Evolutionary conservation across 805 yeast species (phyloP).

Genomic region (Suhomyces pyralidae): DNA sequence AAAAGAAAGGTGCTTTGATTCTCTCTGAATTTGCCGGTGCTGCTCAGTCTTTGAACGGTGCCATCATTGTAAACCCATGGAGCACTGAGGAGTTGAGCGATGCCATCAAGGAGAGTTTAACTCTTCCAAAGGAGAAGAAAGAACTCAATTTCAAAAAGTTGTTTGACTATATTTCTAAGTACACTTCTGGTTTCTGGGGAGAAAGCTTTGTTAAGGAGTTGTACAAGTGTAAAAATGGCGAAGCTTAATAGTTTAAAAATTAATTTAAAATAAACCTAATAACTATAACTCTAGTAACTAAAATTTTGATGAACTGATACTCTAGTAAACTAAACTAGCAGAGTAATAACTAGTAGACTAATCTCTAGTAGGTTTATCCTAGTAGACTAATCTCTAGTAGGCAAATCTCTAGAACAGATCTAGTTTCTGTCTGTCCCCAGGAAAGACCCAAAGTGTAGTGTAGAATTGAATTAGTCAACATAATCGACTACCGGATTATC

Average conservation of each 20-base stretch:
- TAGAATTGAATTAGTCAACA: constrained; percentile 7
- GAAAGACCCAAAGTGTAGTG: neutral
- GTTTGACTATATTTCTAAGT: constrained; percentile 84
- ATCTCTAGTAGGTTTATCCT: neutral
- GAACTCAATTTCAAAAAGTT: constrained; percentile 75
- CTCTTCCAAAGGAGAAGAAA: constrained; percentile 79
- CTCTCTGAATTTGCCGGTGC: constrained; percentile 98
- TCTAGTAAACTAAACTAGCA: neutral
- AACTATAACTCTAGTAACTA: neutral
- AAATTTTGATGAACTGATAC: neutral
- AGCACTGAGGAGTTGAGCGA: constrained; percentile 90
- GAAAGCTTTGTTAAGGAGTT: constrained; percentile 91
- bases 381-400: neutral
- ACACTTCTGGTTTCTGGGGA: constrained; percentile 97
- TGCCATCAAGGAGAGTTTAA: constrained; percentile 81
- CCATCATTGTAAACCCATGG: constrained; percentile 95
- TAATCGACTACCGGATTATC: constrained; percentile 6
- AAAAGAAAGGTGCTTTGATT: constrained; percentile 80
- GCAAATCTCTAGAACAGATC: too few relatives aligned
- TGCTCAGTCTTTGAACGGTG: constrained; percentile 96
- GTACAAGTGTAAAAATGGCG: constrained; percentile 31
- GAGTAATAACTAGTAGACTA: too few relatives aligned
- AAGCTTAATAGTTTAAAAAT: neutral
- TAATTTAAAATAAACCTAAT: neutral
- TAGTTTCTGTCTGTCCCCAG: neutral